phyloP scores from a whole-genome alignment of 441 rosid species.

The Bruguiera hainesii region DNA sequence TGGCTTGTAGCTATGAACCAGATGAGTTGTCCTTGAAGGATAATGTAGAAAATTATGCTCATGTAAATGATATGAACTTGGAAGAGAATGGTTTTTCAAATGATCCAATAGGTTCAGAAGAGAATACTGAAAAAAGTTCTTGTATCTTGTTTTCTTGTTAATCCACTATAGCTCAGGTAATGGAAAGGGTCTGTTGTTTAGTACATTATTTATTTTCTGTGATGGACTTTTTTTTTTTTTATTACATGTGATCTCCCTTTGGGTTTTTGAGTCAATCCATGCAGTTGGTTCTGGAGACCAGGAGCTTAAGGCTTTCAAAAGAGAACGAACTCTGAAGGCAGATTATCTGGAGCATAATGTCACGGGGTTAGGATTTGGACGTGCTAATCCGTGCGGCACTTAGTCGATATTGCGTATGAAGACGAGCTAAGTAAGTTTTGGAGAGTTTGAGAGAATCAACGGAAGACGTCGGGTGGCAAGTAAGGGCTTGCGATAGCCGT shows the following conservation, averaged over 20 bases:
- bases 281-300: constrained; percentile 60
- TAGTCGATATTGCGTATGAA: too few species aligned
- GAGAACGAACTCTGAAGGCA: constrained; percentile 55
- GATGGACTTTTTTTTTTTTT: not conserved
- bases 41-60: constrained; percentile 29
- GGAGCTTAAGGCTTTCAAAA: constrained; percentile 61
- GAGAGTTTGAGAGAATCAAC: too few species aligned
- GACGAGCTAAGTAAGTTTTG: too few species aligned
- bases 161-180: constrained; percentile 47
- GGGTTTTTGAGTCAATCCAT: constrained; percentile 14
- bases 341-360: constrained; percentile 46
- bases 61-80: constrained; percentile 25
- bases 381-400: too few species aligned
- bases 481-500: too few species aligned
- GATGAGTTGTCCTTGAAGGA: constrained; percentile 25
- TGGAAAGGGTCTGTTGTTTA: constrained; percentile 7
- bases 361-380: too few species aligned
- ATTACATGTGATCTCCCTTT: constrained; percentile 4
- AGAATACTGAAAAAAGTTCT: constrained; percentile 29
- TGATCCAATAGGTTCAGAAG: constrained; percentile 28
- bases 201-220: constrained; percentile 11
- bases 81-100: constrained; percentile 20
- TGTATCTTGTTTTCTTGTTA: constrained; percentile 38
- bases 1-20: constrained; percentile 29
- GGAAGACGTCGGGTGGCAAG: too few species aligned